Percentiles rank a stretch among this genome's conserved stretches.
These are phyloP conservation scores for Anisodus tanguticus DNA, from an alignment of 257 asterid genomes.

Conservation along the genomic window DNA sequence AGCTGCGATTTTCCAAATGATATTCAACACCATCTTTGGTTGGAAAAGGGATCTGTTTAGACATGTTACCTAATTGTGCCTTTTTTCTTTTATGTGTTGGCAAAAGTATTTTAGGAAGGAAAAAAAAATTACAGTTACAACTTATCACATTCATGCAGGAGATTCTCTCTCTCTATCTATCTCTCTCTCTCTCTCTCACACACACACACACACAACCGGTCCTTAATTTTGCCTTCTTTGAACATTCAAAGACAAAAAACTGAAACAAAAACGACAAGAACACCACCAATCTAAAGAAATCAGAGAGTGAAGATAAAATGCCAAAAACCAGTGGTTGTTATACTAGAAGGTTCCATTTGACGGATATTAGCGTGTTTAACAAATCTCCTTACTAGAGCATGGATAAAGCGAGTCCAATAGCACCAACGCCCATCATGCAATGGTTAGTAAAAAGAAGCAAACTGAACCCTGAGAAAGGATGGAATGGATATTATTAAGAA, in stretches of 20 bases:
- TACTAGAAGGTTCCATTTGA: background rate
- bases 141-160: background rate
- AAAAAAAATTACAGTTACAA: background rate
- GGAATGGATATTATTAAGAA: background rate
- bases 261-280: background rate
- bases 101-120: background rate
- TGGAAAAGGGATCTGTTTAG: background rate
- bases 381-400: background rate
- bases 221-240: slow-evolving; percentile 3
- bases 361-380: background rate
- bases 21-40: background rate
- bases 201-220: background rate
- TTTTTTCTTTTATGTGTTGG: background rate
- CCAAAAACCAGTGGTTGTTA: background rate
- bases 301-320: background rate
- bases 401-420: background rate
- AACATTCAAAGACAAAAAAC: background rate
- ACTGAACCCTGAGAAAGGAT: slow-evolving; percentile 3
- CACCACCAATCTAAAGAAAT: background rate
- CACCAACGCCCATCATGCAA: background rate
- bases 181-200: background rate
- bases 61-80: background rate
- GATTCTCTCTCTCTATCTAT: background rate
- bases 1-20: background rate
- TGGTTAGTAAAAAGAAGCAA: background rate